Conservation (phyloP, 2,329 filamentous ascomycete species). For the Cordyceps tenuipes region DNA sequence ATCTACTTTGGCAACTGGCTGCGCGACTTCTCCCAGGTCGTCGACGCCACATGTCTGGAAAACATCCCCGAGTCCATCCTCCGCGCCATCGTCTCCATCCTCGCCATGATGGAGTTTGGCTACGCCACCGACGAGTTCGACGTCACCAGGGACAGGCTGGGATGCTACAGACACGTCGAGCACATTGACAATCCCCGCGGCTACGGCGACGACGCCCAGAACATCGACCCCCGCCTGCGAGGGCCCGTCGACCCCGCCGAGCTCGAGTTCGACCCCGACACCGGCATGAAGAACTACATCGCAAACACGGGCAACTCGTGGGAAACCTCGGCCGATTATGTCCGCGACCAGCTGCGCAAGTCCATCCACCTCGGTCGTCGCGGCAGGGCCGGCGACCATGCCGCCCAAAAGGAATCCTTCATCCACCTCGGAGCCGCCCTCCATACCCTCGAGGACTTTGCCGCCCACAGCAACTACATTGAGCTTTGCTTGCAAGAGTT, state of each 20-base stretch:
- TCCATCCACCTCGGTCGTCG: conserved; percentile 63
- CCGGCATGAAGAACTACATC: conserved; percentile 96
- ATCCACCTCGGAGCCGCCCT: conserved; percentile 62
- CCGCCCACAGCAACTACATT: conserved; percentile 67
- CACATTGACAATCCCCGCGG: conserved; percentile 67
- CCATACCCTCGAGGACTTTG: conserved; percentile 59
- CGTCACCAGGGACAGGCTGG: conserved; percentile 66
- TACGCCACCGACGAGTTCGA: conserved; percentile 76
- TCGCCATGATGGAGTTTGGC: conserved; percentile 31
- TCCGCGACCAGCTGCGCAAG: conserved; percentile 59
- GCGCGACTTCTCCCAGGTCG: conserved; percentile 68
- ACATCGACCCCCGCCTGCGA: conserved; percentile 71
- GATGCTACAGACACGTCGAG: conserved; percentile 66
- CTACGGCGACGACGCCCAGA: conserved; percentile 64
- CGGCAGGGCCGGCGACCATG: conserved; percentile 53
- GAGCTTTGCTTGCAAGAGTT: conserved; percentile 64
- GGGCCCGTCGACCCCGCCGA: conserved; percentile 66
- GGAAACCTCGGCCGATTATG: conserved; percentile 77
- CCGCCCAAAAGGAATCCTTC: conserved; percentile 55
- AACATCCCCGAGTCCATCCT: conserved; percentile 22
- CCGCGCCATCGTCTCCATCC: conserved; percentile 22
- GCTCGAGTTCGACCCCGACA: conserved; percentile 58
- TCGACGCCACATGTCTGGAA: conserved; percentile 49
- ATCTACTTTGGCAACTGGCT: conserved; percentile 36
- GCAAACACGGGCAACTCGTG: conserved; percentile 66